Percentiles rank a stretch among this genome's conserved stretches.
Conservation (phyloP, 139 green algal genomes). For the Closterium sp. region DNA sequence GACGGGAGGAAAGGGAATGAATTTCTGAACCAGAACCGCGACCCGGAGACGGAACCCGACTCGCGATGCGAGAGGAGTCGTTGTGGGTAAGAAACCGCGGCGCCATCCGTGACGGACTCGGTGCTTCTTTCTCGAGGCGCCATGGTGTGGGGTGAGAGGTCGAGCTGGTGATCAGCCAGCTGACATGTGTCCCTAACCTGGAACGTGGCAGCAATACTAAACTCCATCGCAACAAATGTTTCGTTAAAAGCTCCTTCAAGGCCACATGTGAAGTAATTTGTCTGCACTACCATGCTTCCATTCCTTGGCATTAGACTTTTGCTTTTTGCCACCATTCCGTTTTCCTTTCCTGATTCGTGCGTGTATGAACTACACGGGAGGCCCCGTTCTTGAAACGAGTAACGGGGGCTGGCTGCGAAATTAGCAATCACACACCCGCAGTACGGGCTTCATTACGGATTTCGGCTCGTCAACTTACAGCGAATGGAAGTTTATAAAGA, state of each 20-base stretch:
- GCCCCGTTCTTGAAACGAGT: too few species aligned
- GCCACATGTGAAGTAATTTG: background rate
- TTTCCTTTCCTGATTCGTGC: too few species aligned
- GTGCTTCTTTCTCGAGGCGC: background rate
- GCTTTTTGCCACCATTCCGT: background rate
- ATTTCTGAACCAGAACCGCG: background rate
- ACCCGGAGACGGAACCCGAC: background rate
- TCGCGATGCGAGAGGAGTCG: background rate
- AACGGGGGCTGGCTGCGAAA: too few species aligned
- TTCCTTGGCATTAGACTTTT: background rate
- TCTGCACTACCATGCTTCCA: background rate
- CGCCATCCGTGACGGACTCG: background rate
- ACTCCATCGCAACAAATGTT: background rate
- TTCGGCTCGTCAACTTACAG: too few species aligned
- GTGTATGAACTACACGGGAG: too few species aligned
- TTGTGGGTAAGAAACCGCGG: background rate
- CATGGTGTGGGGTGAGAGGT: background rate
- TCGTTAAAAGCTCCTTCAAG: background rate
- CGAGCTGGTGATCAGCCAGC: background rate
- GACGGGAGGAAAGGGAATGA: background rate
- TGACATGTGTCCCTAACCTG: background rate
- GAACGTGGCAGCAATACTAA: background rate
- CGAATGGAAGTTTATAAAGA: too few species aligned
- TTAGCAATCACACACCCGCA: too few species aligned
- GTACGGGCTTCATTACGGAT: too few species aligned